These are phyloP conservation scores for Zasmidium cellare DNA, from an alignment of 2,329 filamentous ascomycete genomes.

Conservation along the genomic window DNA sequence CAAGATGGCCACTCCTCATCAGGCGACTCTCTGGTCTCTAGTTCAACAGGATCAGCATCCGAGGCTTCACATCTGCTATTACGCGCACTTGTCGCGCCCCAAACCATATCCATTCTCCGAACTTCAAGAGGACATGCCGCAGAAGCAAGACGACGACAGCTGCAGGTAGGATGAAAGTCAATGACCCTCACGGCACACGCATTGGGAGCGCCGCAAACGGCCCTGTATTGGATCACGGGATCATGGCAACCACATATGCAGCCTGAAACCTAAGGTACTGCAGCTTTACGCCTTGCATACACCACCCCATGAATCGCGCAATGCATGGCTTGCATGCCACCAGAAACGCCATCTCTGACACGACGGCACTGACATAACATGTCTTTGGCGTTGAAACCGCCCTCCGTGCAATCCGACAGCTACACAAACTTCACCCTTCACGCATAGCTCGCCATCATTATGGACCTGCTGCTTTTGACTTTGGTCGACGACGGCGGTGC, in stretches of 20 bases:
- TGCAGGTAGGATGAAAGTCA: neutral
- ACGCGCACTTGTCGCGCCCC: neutral
- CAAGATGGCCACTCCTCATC: too few relatives aligned
- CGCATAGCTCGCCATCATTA: neutral
- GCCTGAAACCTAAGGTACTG: neutral
- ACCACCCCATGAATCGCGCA: slow-evolving; percentile 5
- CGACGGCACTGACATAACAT: neutral
- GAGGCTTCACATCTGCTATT: neutral
- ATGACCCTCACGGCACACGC: neutral
- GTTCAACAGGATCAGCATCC: too few relatives aligned
- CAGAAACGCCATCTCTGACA: neutral
- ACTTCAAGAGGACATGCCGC: neutral
- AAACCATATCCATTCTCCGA: neutral
- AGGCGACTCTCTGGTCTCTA: too few relatives aligned
- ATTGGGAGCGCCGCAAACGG: neutral
- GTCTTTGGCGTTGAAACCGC: neutral
- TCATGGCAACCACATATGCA: neutral
- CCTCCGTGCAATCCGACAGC: neutral
- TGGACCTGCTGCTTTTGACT: neutral
- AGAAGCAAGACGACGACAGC: neutral
- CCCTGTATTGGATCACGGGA: neutral
- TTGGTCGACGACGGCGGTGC: neutral
- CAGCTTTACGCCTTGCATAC: neutral
- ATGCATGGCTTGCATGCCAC: slow-evolving; percentile 5
- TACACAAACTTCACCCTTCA: neutral